These are phyloP conservation scores for Arthrobotrys musiformis DNA, from an alignment of 2,329 filamentous ascomycete genomes.

Conservation along the genomic window DNA sequence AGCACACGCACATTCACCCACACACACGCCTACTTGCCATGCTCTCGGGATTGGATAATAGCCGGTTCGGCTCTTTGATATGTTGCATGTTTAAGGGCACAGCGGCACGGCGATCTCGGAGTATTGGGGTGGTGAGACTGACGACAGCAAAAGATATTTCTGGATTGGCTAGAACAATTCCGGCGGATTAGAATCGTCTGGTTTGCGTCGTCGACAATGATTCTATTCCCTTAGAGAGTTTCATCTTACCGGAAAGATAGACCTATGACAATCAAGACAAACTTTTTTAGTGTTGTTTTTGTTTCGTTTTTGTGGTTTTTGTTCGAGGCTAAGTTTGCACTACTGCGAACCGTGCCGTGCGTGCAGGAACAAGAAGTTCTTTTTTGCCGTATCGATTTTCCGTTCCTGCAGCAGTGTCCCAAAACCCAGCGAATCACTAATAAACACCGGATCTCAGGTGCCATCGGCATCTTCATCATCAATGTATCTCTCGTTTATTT, in stretches of 20 bases:
- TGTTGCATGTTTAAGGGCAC: constrained; percentile 41
- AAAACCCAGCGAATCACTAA: constrained; percentile 18
- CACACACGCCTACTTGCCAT: constrained; percentile 30
- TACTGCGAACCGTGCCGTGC: constrained; percentile 40
- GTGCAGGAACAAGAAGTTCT: constrained; percentile 35
- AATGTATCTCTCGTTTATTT: constrained; percentile 20
- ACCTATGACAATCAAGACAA: constrained; percentile 30
- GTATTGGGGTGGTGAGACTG: constrained; percentile 40
- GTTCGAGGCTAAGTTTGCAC: constrained; percentile 5
- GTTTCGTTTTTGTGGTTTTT: constrained; percentile 51
- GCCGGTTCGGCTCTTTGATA: constrained; percentile 55
- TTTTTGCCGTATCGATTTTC: constrained; percentile 29
- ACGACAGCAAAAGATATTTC: constrained; percentile 25
- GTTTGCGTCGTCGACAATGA: constrained; percentile 18
- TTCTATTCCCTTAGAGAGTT: constrained; percentile 37
- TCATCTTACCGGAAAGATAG: constrained; percentile 24
- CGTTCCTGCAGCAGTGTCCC: constrained; percentile 44
- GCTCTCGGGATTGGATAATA: constrained; percentile 51
- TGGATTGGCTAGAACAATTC: constrained; percentile 28
- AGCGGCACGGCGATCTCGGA: constrained; percentile 52
- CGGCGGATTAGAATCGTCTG: constrained; percentile 17
- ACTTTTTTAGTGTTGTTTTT: constrained; percentile 54
- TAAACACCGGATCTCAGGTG: constrained; percentile 23
- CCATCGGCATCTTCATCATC: constrained; percentile 15
- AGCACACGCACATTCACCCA: constrained; percentile 48